These are phyloP conservation scores for Prunus salicina DNA, from an alignment of 306 rosid genomes.

Conservation along the genomic window DNA sequence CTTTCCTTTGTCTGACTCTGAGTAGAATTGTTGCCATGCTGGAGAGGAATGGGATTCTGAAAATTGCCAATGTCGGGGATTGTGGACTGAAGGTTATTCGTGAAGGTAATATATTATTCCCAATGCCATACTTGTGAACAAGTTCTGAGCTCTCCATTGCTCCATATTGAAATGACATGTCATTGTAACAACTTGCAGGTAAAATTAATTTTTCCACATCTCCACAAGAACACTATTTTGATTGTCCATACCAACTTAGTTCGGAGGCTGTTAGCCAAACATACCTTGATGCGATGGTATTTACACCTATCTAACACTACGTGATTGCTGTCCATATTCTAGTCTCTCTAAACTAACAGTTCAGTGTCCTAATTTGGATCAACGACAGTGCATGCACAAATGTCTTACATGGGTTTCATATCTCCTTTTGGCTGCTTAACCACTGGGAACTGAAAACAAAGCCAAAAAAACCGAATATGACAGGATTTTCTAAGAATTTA, in stretches of 20 bases:
- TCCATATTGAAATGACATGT: conserved; percentile 1
- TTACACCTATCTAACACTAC: not conserved
- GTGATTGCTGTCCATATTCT: not conserved
- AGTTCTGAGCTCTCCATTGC: conserved; percentile 2
- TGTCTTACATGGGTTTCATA: not conserved
- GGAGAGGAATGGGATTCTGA: conserved; percentile 77
- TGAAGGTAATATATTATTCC: conserved; percentile 44
- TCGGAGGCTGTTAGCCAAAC: conserved; percentile 83
- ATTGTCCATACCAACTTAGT: conserved; percentile 90
- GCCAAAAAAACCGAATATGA: not conserved
- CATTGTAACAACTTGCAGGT: conserved; percentile 40
- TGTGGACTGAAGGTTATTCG: conserved; percentile 81
- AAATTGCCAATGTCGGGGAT: conserved; percentile 91
- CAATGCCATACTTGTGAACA: conserved; percentile 12
- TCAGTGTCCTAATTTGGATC: not conserved
- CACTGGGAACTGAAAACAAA: not conserved
- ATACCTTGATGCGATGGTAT: conserved; percentile 82
- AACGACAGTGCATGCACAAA: not conserved
- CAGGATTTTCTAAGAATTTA: not conserved
- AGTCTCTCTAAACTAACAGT: not conserved
- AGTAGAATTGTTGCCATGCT: conserved; percentile 74
- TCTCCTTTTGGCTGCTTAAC: not conserved
- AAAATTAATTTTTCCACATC: conserved; percentile 57
- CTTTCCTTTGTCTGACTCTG: conserved; percentile 13
- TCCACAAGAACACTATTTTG: conserved; percentile 94